Evolutionary conservation across 441 rosid species (phyloP).

Genomic region (Populus trichocarpa): DNA sequence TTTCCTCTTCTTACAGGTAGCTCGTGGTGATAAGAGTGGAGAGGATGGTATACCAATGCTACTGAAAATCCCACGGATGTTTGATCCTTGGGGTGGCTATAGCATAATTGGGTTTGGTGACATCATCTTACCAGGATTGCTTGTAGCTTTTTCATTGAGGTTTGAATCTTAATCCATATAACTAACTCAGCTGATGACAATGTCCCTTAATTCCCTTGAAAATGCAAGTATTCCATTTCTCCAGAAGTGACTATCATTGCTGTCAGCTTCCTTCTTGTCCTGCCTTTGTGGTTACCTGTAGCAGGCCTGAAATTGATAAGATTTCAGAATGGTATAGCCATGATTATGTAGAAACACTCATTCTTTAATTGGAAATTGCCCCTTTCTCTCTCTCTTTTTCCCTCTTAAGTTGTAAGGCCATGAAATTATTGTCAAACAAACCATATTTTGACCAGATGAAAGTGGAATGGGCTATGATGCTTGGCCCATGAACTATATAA

Average conservation of each 20-base stretch:
- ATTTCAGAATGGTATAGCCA: background rate
- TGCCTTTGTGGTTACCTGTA: background rate
- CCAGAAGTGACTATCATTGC: background rate
- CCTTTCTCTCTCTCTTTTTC: background rate
- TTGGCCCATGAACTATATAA: background rate
- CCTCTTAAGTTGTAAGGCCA: background rate
- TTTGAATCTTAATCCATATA: constrained; percentile 23
- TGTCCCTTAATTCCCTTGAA: background rate
- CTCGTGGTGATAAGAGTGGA: constrained; percentile 84
- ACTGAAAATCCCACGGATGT: constrained; percentile 72
- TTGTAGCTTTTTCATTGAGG: constrained; percentile 69
- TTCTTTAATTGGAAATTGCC: background rate
- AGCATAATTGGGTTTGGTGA: constrained; percentile 89
- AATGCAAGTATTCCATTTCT: background rate
- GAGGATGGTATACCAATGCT: constrained; percentile 87
- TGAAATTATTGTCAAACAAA: background rate
- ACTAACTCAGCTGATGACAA: background rate
- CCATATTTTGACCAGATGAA: background rate
- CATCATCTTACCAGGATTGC: constrained; percentile 70
- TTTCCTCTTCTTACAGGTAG: constrained; percentile 45
- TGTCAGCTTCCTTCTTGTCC: background rate
- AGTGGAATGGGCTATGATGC: background rate
- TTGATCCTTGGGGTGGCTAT: constrained; percentile 93
- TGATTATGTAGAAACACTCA: background rate
- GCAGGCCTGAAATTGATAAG: background rate